Base-by-base conservation (phyloP, 176 grass and related monocot genomes). In the Hordeum marinum region DNA sequence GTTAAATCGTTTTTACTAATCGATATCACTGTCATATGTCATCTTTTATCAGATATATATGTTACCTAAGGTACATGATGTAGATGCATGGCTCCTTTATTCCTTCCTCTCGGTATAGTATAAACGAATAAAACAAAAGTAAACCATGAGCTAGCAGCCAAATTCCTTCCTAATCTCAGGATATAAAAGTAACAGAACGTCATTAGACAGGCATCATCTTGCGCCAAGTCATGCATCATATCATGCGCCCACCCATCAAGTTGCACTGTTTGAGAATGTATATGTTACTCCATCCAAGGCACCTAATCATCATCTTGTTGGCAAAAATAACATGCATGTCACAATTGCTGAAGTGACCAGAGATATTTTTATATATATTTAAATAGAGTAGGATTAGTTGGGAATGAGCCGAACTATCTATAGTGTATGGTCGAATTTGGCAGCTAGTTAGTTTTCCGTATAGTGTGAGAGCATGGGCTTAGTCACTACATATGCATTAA, bases 241-340 rank as follows among this genome's bases (percentile, higher is more conserved):
- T 2, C 35, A 42, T 42, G 21, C 68, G 41, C 48, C 71, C 15
- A 72, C 26, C 42, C 15, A 40, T 66, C 61, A 84, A 84, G 71
- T 27, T 5, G 5, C 26, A 67, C 23, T 77, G 26, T 42, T 32
- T 43, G 23, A 31, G 64, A 29, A 39, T 20, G 12, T 83, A 40
- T 72, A 25, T 48, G 3, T 29, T 15, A n/a, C 72, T 54, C 26
- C 72, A 75, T 23, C 52, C 4, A 59, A 82, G 61, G 20, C 12
- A 35, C 25, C 12, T 75, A 63, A 62, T 46, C 86, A 78, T 72
- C n/a, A 78, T 78, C 45, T 88, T 83, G 73, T 23, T 83, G 63
- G 64, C 74, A 21, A 78, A 78, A 72, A 48, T 70, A 61, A 35
- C 58, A 62, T 69, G 26, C 62, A 76, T 59, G 72, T 78, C 86